These are phyloP conservation scores for Ottelia alismoides DNA, from an alignment of 106 monocot genomes.

Conservation along the genomic window DNA sequence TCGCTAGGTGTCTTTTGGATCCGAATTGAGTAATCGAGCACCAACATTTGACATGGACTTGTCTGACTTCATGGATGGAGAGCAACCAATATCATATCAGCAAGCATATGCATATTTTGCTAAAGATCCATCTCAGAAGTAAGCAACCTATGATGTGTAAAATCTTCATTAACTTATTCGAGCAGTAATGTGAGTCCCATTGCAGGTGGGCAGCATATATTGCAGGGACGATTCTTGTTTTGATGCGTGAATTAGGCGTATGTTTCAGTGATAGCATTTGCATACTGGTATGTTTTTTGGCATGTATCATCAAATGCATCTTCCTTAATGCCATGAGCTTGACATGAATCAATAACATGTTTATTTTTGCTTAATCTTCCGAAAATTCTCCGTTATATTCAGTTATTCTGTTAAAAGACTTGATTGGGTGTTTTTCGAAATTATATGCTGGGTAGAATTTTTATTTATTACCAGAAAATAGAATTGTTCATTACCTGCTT, in stretches of 20 bases:
- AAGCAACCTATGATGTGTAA: constrained; percentile 5
- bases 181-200: not conserved
- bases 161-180: not conserved
- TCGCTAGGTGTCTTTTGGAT: constrained; percentile 83
- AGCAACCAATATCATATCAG: constrained; percentile 65
- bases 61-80: constrained; percentile 69
- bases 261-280: constrained; percentile 80
- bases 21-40: constrained; percentile 89
- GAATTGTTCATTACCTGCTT: no score
- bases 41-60: constrained; percentile 98
- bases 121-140: constrained; percentile 92
- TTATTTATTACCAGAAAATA: no score
- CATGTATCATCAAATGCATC: not conserved
- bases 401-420: no score
- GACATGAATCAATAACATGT: no score
- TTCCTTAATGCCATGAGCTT: not conserved
- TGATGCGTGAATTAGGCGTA: constrained; percentile 76
- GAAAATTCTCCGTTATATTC: no score
- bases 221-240: constrained; percentile 94
- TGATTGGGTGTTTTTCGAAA: no score
- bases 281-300: constrained; percentile 49
- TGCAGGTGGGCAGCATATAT: constrained; percentile 97
- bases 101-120: constrained; percentile 61
- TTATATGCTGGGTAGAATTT: no score
- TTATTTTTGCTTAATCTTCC: no score